A percentile compares a stretch with the other conserved stretches of the same genome.
Evolutionary conservation across 208 protist genomes (phyloP).

Genomic region (Acanthamoeba castellanii): DNA sequence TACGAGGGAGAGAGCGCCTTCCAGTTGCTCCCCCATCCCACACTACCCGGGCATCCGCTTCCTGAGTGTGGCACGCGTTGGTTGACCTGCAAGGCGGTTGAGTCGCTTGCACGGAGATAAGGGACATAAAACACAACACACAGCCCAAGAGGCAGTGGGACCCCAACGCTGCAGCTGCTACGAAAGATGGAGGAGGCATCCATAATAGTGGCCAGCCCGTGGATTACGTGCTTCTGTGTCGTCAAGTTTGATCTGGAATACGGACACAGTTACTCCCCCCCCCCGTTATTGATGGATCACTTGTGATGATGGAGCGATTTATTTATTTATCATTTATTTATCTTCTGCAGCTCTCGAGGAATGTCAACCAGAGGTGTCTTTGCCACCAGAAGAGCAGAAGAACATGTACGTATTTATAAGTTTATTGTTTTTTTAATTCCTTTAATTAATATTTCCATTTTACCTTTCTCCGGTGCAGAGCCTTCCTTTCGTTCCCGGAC

Average conservation of each 20-base stretch:
- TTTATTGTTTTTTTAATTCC: neutral
- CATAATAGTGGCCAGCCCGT: neutral
- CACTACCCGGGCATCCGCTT: neutral
- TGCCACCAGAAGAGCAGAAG: constrained; percentile 1
- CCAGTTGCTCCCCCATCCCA: too few species aligned
- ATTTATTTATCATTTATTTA: neutral
- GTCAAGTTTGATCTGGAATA: constrained; percentile 57
- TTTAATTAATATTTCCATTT: neutral
- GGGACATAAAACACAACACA: neutral
- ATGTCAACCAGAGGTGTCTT: neutral
- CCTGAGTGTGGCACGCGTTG: neutral
- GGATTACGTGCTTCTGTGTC: constrained; percentile 37
- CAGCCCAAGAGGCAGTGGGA: neutral
- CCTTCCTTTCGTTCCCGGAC: constrained; percentile 56
- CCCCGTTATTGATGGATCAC: neutral
- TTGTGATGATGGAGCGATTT: neutral
- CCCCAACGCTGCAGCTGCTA: too few species aligned
- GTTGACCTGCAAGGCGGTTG: neutral
- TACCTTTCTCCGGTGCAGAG: neutral
- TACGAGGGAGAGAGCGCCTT: too few species aligned
- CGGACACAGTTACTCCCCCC: constrained; percentile 7
- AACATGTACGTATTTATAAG: constrained; percentile 12
- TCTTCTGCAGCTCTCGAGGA: constrained; percentile 17
- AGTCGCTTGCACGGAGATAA: neutral
- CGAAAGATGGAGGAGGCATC: neutral